These are phyloP conservation scores for Punica granatum DNA, from an alignment of 345 rosid genomes.

Conservation along the genomic window DNA sequence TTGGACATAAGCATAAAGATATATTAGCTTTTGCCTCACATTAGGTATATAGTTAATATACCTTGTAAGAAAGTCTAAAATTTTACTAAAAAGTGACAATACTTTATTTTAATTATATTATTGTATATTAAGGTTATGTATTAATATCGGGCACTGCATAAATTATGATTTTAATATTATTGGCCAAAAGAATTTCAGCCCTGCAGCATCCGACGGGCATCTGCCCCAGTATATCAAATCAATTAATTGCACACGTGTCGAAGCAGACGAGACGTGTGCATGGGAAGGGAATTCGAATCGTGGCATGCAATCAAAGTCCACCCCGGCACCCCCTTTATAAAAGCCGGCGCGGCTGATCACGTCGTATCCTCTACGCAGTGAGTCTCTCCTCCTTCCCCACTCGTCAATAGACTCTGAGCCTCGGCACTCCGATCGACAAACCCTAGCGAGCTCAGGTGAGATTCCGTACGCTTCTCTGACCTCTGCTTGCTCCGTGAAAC, in stretches of 20 bases:
- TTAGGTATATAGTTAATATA: too few species aligned
- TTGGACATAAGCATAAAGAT: too few species aligned
- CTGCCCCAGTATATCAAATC: too few species aligned
- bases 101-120: too few species aligned
- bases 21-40: too few species aligned
- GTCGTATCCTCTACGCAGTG: background rate
- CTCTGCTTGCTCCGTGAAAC: background rate
- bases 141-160: too few species aligned
- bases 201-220: too few species aligned
- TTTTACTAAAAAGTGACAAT: too few species aligned
- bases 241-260: background rate
- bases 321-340: background rate
- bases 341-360: background rate
- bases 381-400: background rate
- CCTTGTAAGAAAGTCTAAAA: too few species aligned
- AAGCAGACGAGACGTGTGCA: background rate
- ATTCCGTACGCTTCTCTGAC: background rate
- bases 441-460: background rate
- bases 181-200: too few species aligned
- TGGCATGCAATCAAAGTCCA: conserved; percentile 4
- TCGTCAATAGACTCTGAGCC: background rate
- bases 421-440: background rate
- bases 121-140: too few species aligned
- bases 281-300: conserved; percentile 5
- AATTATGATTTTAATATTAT: too few species aligned